phyloP scores from a whole-genome alignment of 1,139 yeast genomes.

The Sugiyamaella pinicola region DNA sequence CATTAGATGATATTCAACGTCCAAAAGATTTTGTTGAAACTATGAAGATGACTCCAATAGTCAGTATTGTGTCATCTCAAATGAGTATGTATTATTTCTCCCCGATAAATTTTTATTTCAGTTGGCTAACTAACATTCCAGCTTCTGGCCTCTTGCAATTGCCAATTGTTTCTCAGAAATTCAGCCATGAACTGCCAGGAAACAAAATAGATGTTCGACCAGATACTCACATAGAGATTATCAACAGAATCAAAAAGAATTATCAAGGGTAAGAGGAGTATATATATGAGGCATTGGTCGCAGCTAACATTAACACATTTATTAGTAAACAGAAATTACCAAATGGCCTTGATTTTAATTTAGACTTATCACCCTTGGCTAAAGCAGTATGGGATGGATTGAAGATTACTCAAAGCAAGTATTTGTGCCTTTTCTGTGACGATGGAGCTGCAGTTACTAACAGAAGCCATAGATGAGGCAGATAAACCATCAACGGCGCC shows the following conservation, averaged over 20 bases:
- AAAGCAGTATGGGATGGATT: slow-evolving; percentile 4
- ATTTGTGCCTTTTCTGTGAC: background rate
- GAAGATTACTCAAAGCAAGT: slow-evolving; percentile 1
- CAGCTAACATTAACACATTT: background rate
- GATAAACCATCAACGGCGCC: background rate
- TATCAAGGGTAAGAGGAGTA: background rate
- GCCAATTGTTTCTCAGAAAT: background rate
- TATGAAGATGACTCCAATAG: slow-evolving; percentile 2
- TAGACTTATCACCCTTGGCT: slow-evolving; percentile 9
- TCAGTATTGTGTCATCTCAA: background rate
- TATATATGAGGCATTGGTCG: background rate
- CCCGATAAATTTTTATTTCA: background rate
- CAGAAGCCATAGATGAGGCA: background rate
- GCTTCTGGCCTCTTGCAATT: background rate
- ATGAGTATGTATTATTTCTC: slow-evolving; percentile 1
- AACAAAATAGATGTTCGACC: background rate
- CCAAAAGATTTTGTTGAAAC: slow-evolving; percentile 6
- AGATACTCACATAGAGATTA: background rate
- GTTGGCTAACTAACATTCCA: slow-evolving; percentile 1
- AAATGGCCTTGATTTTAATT: background rate
- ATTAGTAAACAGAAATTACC: background rate
- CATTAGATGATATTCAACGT: background rate
- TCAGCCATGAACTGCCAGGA: background rate
- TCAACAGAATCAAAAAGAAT: background rate
- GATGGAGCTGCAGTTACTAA: background rate